Evolutionary conservation across 257 asterid species (phyloP).

Genomic region (Forsythia suspensa): DNA sequence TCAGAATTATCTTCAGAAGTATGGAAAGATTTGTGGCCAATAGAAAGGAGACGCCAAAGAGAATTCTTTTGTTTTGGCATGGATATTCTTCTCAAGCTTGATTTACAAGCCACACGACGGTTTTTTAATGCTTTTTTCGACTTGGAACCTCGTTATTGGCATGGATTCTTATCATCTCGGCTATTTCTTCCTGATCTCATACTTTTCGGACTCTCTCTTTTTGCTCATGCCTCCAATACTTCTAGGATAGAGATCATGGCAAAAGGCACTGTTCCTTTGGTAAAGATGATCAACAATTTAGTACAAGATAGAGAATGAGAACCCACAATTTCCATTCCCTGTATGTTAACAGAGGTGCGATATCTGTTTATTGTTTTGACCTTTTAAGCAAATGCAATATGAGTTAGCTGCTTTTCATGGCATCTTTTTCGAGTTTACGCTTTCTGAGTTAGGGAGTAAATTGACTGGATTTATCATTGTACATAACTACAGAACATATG

Average conservation of each 20-base stretch:
- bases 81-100: slow-evolving; percentile 91
- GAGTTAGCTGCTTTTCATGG: background rate
- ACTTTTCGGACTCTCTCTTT: slow-evolving; percentile 77
- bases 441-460: background rate
- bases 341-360: background rate
- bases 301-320: slow-evolving; percentile 59
- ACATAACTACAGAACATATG: background rate
- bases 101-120: slow-evolving; percentile 78
- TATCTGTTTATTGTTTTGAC: background rate
- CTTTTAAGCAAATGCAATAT: background rate
- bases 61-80: slow-evolving; percentile 97
- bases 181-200: slow-evolving; percentile 79
- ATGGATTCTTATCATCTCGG: slow-evolving; percentile 90
- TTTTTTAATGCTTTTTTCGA: slow-evolving; percentile 87
- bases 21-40: slow-evolving; percentile 97
- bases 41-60: slow-evolving; percentile 91
- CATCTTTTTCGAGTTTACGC: background rate
- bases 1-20: slow-evolving; percentile 63
- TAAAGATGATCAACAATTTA: slow-evolving; percentile 71
- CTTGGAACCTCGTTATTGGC: slow-evolving; percentile 95
- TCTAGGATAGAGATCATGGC: slow-evolving; percentile 68
- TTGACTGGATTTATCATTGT: background rate
- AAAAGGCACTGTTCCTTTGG: slow-evolving; percentile 83
- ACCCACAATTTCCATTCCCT: background rate
- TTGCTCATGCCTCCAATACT: slow-evolving; percentile 45